Base-by-base conservation (phyloP, 129 eudicot species). In the Flaveria sonorensis region DNA sequence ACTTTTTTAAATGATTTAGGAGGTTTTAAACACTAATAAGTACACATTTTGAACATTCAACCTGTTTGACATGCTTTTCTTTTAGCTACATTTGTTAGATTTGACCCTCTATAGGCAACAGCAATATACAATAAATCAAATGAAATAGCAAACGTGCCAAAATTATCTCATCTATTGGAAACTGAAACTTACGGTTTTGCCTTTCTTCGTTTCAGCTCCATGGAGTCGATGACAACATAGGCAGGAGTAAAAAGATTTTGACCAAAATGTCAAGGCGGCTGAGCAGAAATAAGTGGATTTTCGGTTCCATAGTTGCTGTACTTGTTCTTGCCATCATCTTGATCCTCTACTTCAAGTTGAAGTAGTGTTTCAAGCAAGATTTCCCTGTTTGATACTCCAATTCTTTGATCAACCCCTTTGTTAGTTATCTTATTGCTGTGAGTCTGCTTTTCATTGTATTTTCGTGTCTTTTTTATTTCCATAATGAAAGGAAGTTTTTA, bases 251-350 rank as follows among this genome's bases (percentile, higher is more conserved):
- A 83, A 88, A 83, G 73, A 74, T 88, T 11, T 68, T 86, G 77
- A 86, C n/a, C 10, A 77, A 81, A 69, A 88, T 86, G 90, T 81
- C 90, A 50, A 82, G 86, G 43, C 77, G 90, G 75, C 81, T 88
- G 85, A 86, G 83, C 84, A 83, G 84, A 85, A 86, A 88, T 81
- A 88, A 88, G 81, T 85, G 84, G 84, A 83, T 84, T 28, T 68
- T 84, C 43, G 88, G 91, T n/a, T 81, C 83, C 52, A 40, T 87
- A 36, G 77, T 87, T 63, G 77, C 78, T 0, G 86, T 77, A 50
- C 90, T 88, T 14, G 56, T 83, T 45, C 77, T 88, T 24, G 88
- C 90, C 16, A 75, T 88, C 77, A 76, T 83, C 75, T 73, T 86
- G 75, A 88, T 88, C 71, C n/a, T 88, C 72, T 88, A 88, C 81